phyloP scores from a whole-genome alignment of 306 rosid species.

The Sicyos baderoa region DNA sequence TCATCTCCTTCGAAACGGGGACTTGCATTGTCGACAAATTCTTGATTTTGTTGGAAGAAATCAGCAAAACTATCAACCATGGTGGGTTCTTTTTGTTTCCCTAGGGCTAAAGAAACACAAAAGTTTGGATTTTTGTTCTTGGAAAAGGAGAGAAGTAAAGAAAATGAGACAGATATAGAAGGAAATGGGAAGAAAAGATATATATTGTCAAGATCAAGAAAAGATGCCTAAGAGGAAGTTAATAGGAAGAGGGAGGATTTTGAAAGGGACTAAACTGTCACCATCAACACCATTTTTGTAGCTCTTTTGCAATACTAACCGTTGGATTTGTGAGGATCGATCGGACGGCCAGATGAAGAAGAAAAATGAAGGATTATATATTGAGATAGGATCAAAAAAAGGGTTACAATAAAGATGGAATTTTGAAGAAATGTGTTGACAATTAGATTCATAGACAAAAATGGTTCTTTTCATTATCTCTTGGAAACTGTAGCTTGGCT shows the following conservation, averaged over 20 bases:
- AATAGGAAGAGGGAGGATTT: slow-evolving; percentile 25
- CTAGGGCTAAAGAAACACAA: neutral
- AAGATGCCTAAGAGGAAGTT: slow-evolving; percentile 16
- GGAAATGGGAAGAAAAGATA: slow-evolving; percentile 19
- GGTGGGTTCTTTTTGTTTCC: neutral
- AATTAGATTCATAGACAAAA: neutral
- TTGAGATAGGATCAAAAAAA: neutral
- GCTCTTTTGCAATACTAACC: neutral
- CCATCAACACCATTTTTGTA: slow-evolving; percentile 31
- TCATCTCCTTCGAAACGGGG: slow-evolving; percentile 28
- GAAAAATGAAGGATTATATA: neutral
- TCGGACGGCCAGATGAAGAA: slow-evolving; percentile 6
- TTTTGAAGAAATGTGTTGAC: neutral
- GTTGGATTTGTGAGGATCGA: slow-evolving; percentile 13
- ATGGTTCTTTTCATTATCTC: neutral
- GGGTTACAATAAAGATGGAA: slow-evolving; percentile 8
- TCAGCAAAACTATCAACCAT: slow-evolving; percentile 15
- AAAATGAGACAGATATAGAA: too few relatives aligned
- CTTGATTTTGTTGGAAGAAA: neutral
- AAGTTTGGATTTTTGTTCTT: neutral
- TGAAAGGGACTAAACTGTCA: slow-evolving; percentile 57
- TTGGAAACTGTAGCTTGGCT: slow-evolving; percentile 9
- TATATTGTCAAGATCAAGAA: slow-evolving; percentile 14
- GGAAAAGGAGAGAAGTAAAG: neutral
- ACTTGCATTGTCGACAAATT: slow-evolving; percentile 3